Conservation (phyloP, 352 stramenopile genomes). For the Globisporangium middletonii region DNA sequence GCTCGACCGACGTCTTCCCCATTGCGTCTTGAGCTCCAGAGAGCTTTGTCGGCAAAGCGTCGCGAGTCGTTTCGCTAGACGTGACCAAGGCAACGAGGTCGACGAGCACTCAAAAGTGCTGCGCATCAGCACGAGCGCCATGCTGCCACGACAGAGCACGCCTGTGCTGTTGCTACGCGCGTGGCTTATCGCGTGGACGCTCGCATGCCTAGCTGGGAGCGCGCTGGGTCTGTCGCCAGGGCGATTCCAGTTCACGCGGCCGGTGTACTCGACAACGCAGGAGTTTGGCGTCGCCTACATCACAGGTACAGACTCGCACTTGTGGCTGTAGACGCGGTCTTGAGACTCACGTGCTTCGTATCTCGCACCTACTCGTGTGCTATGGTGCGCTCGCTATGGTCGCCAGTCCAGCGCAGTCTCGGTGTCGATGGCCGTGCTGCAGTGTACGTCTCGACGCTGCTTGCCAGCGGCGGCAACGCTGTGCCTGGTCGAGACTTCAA, state of each 20-base stretch:
- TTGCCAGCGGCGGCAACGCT: slow-evolving; percentile 31
- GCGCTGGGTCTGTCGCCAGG: slow-evolving; percentile 17
- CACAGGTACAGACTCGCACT: slow-evolving; percentile 18
- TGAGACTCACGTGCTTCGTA: too few relatives aligned
- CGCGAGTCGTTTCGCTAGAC: neutral
- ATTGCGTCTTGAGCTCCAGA: slow-evolving; percentile 7
- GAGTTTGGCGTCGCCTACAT: slow-evolving; percentile 66
- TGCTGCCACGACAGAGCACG: too few relatives aligned
- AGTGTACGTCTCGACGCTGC: slow-evolving; percentile 55
- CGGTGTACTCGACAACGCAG: slow-evolving; percentile 46
- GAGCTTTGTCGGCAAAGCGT: neutral
- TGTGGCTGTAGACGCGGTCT: neutral
- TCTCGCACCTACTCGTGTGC: neutral
- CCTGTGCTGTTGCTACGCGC: neutral
- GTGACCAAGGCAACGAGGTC: too few relatives aligned
- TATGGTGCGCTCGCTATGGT: neutral
- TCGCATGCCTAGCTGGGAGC: too few relatives aligned
- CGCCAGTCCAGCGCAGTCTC: slow-evolving; percentile 53
- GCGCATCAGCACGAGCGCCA: too few relatives aligned
- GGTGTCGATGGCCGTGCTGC: slow-evolving; percentile 50
- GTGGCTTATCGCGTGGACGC: too few relatives aligned
- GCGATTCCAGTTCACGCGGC: slow-evolving; percentile 53
- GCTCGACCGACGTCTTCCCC: slow-evolving; percentile 22
- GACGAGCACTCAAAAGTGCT: too few relatives aligned
- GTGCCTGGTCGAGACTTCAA: slow-evolving; percentile 50